Conservation (phyloP, 73 alveolate genomes). For the Urostyla sp. region DNA sequence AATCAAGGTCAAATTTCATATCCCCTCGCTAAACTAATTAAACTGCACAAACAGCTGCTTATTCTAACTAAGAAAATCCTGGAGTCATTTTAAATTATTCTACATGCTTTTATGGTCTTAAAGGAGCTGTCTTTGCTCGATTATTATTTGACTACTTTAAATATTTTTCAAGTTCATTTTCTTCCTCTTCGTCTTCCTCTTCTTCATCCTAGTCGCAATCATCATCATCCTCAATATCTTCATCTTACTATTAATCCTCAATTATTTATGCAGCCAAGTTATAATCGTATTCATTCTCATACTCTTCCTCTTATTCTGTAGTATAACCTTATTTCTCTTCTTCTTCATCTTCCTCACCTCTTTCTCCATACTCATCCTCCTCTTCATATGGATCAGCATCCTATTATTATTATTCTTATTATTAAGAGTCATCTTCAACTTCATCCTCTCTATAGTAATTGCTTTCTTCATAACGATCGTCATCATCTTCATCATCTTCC, state of each 20-base stretch:
- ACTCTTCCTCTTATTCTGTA: neutral
- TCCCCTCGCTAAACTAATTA: slow-evolving; percentile 55
- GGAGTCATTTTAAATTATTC: slow-evolving; percentile 52
- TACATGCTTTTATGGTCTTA: slow-evolving; percentile 18
- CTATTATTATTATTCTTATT: neutral
- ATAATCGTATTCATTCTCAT: slow-evolving; percentile 26
- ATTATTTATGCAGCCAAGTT: neutral
- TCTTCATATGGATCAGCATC: slow-evolving; percentile 19
- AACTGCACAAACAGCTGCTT: slow-evolving; percentile 58
- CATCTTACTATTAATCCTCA: neutral
- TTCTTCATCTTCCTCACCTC: slow-evolving; percentile 25
- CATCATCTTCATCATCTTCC: slow-evolving; percentile 4
- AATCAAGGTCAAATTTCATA: slow-evolving; percentile 81
- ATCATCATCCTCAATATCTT: slow-evolving; percentile 10
- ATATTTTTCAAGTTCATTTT: slow-evolving; percentile 16
- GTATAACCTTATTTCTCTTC: slow-evolving; percentile 28
- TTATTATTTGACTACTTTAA: slow-evolving; percentile 15
- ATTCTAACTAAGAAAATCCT: slow-evolving; percentile 45
- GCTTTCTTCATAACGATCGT: neutral
- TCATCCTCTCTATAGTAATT: neutral
- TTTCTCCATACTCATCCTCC: neutral
- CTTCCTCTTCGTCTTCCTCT: slow-evolving; percentile 23
- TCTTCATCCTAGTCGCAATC: slow-evolving; percentile 11
- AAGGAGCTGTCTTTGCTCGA: slow-evolving; percentile 63
- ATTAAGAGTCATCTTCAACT: neutral